These are phyloP conservation scores for Neurospora sp. DNA, from an alignment of 495 filamentous ascomycete species.

Conservation along the genomic window DNA sequence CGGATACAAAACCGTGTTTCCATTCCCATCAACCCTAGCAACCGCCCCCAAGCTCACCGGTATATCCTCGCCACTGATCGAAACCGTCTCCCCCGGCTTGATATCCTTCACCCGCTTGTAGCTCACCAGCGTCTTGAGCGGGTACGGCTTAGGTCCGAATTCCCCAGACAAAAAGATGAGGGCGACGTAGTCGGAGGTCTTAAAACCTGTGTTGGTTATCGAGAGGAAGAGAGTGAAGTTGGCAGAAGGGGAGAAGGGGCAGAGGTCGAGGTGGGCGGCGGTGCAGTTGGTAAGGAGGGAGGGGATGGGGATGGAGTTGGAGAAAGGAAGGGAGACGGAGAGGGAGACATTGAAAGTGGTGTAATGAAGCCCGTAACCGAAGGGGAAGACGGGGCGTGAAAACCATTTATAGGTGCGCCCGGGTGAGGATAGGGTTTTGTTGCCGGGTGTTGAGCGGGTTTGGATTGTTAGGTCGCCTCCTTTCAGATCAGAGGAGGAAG, in stretches of 20 bases:
- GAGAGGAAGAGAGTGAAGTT: constrained; percentile 13
- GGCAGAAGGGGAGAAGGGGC: constrained; percentile 26
- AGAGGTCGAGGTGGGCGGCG: constrained; percentile 26
- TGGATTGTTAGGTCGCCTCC: not conserved
- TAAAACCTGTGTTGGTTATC: constrained; percentile 38
- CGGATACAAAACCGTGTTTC: constrained; percentile 49
- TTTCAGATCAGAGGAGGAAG: not conserved
- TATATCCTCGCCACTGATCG: constrained; percentile 38
- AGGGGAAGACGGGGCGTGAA: constrained; percentile 24
- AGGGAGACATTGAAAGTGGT: constrained; percentile 35
- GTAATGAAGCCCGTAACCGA: constrained; percentile 39
- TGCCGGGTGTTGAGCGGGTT: not conserved
- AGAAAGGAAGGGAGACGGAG: not conserved
- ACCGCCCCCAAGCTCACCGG: constrained; percentile 33
- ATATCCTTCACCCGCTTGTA: constrained; percentile 43
- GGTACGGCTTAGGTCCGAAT: constrained; percentile 45
- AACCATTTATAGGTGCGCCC: constrained; percentile 35
- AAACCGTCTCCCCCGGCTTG: constrained; percentile 24
- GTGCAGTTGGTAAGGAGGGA: constrained; percentile 16
- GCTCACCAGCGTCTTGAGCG: constrained; percentile 48
- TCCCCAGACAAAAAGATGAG: constrained; percentile 42
- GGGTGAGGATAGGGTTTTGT: constrained; percentile 14
- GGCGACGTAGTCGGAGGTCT: constrained; percentile 44
- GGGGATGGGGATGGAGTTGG: constrained; percentile 11
- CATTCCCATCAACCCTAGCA: constrained; percentile 40